Evolutionary conservation across 371 early-diverging fungal species (phyloP).

Genomic region (Actinomortierella wolfii): DNA sequence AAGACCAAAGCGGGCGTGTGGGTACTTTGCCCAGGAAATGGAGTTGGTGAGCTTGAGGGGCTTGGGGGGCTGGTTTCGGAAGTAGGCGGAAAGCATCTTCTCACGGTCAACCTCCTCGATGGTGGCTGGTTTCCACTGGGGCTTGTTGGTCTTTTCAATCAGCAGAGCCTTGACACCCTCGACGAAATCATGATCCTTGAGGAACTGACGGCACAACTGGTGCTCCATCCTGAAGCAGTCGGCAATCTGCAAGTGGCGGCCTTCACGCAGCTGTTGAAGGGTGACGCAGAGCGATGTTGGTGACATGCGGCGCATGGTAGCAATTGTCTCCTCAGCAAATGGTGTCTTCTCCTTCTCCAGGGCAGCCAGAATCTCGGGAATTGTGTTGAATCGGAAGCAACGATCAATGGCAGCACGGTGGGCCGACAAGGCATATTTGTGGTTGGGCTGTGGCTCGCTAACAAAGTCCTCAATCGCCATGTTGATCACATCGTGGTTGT

Average conservation of each 20-base stretch:
- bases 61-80: slow-evolving; percentile 48
- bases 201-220: slow-evolving; percentile 76
- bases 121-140: slow-evolving; percentile 80
- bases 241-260: slow-evolving; percentile 69
- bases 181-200: slow-evolving; percentile 81
- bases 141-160: slow-evolving; percentile 66
- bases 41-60: slow-evolving; percentile 45
- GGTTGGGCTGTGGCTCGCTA: slow-evolving; percentile 54
- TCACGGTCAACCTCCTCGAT: slow-evolving; percentile 59
- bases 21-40: slow-evolving; percentile 64
- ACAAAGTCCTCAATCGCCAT: slow-evolving; percentile 91
- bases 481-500: slow-evolving; percentile 86
- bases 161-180: slow-evolving; percentile 88
- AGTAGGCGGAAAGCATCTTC: slow-evolving; percentile 66
- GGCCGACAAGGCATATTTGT: slow-evolving; percentile 65
- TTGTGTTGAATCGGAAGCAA: slow-evolving; percentile 81
- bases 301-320: slow-evolving; percentile 69
- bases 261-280: slow-evolving; percentile 79
- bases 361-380: slow-evolving; percentile 83
- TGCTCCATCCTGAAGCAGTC: slow-evolving; percentile 90
- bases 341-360: slow-evolving; percentile 67
- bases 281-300: slow-evolving; percentile 93
- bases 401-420: slow-evolving; percentile 79
- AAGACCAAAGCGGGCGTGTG: slow-evolving; percentile 72
- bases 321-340: slow-evolving; percentile 78